phyloP scores from a whole-genome alignment of 2,329 filamentous ascomycete genomes.

The Daldinia eschscholtzii region DNA sequence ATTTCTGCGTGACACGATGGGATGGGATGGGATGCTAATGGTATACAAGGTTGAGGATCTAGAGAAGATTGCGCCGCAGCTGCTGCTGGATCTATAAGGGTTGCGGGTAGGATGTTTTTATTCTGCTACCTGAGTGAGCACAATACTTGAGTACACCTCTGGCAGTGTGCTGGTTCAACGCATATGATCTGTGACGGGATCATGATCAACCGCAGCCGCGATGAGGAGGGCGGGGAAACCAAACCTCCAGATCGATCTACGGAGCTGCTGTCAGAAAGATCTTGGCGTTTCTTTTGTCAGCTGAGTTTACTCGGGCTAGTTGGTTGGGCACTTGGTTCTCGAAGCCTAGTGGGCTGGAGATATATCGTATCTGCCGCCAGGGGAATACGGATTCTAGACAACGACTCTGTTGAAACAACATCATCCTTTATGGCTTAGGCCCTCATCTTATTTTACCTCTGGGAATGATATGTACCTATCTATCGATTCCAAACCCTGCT shows the following conservation, averaged over 20 bases:
- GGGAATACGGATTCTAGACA: not conserved
- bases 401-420: not conserved
- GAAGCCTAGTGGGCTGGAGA: not conserved
- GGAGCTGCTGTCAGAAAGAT: conserved; percentile 11
- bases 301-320: conserved; percentile 15
- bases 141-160: conserved; percentile 10
- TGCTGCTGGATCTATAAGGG: conserved; percentile 83
- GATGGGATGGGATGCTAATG: conserved; percentile 23
- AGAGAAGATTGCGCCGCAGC: conserved; percentile 86
- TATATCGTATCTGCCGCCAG: not conserved
- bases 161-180: not conserved
- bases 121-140: not conserved
- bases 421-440: not conserved
- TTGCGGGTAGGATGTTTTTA: not conserved
- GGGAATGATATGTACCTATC: not conserved
- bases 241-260: conserved; percentile 32
- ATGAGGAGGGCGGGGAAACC: conserved; percentile 2
- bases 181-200: conserved; percentile 14
- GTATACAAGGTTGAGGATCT: conserved; percentile 80
- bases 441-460: not conserved
- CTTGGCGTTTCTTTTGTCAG: conserved; percentile 22
- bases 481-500: not conserved
- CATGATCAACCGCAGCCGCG: conserved; percentile 22
- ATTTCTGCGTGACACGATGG: conserved; percentile 22
- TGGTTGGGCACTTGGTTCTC: not conserved